Evolutionary conservation across 2,329 filamentous ascomycete genomes (phyloP), one percentile per base, ranked within the genome.

Genomic region (Lasiodiplodia gonubiensis): DNA sequence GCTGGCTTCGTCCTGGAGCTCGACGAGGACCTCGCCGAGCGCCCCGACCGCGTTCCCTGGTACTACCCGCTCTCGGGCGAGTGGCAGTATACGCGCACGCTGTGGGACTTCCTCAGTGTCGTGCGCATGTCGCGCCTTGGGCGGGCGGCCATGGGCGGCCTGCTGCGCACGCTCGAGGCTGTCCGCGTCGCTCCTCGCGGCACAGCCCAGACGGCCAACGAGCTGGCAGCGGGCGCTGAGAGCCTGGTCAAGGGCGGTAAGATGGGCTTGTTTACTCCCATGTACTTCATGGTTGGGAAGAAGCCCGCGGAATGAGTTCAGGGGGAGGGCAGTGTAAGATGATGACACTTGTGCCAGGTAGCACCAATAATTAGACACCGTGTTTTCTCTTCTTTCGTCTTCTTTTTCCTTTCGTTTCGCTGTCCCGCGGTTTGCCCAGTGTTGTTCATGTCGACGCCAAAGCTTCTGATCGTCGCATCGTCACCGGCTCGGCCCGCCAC

Each of bases 201-300:
- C 60, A 96, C 93, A 54, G 92, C 92, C 82, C 97, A 97, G 88
- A 97, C 93, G n/a, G 94, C 93, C 11, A 91, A 97, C 80, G 93
- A 91, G 75, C 82, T 98, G 74, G 93, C 91, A 7, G 76, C 89
- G 67, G 94, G 92, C 39, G 93, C 88, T 14, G 94, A 97, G 80
- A 91, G 88, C 74, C 84, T 97, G 61, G 94, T 97, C 23, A 92
- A 92, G 61, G 94, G 94, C 80, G 94, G 89, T 46, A 88, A 89
- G 79, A 86, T 94, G 83, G 91, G 97, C 79, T 86, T 98, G n/a
- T 98, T 98, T 82, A 98, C 94, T 1, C 94, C 94, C 66, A 98
- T 98, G 94, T 97, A 97, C 83, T 84, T 97, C 76, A 97, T 97
- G 92, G 88, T 97, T 69, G 94, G 89, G 69, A 89, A 92, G 81